Conservation (phyloP, 805 yeast species). For the Kazachstania bromeliacearum region DNA sequence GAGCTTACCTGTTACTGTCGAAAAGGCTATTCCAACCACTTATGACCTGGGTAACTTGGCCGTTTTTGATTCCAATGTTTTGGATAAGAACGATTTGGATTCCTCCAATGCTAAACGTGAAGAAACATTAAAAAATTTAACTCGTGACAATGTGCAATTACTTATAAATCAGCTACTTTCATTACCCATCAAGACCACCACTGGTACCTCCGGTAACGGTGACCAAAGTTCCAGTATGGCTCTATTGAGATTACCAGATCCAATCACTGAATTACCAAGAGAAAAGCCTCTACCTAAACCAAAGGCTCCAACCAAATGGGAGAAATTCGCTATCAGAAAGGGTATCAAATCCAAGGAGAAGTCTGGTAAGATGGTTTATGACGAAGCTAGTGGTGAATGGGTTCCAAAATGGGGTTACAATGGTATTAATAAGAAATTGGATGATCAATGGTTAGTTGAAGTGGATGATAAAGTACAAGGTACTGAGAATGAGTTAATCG, state of each 20-base stretch:
- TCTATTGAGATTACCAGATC: conserved; percentile 75
- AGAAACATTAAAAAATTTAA: conserved; percentile 47
- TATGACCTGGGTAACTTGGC: conserved; percentile 89
- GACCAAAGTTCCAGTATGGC: conserved; percentile 57
- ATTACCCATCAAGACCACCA: conserved; percentile 79
- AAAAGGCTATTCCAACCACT: conserved; percentile 79
- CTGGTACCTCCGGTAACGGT: conserved; percentile 63
- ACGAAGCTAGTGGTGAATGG: conserved; percentile 90
- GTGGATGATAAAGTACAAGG: conserved; percentile 65
- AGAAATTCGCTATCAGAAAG: conserved; percentile 87
- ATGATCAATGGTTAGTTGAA: conserved; percentile 93
- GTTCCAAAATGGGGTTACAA: conserved; percentile 97
- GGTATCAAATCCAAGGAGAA: conserved; percentile 88
- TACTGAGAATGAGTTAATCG: conserved; percentile 57
- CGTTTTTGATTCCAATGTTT: conserved; percentile 80
- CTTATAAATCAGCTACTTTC: conserved; percentile 84
- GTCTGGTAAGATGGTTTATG: conserved; percentile 80
- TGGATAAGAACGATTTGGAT: conserved; percentile 52
- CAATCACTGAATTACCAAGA: conserved; percentile 75
- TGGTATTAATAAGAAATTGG: conserved; percentile 81
- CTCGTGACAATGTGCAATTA: conserved; percentile 90
- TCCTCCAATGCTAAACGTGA: conserved; percentile 50
- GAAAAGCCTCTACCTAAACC: conserved; percentile 93
- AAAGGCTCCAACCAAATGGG: conserved; percentile 93
- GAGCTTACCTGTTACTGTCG: conserved; percentile 66